Evolutionary conservation across 208 protist genomes (phyloP).

Genomic region (Leishmania martiniquensis): DNA sequence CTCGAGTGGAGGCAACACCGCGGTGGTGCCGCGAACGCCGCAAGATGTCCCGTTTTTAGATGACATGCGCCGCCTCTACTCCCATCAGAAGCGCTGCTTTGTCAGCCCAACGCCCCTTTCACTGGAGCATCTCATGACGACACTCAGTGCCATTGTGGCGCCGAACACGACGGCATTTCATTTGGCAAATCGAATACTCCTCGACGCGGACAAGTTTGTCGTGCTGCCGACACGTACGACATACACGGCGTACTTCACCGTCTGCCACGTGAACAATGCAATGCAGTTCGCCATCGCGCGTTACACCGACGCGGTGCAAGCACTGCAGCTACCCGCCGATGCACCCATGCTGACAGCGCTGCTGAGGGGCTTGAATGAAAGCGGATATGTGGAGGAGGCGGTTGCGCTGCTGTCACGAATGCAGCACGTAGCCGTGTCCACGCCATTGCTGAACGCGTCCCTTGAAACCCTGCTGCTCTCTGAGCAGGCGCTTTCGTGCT

Average conservation of each 20-base stretch:
- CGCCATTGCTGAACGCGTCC: constrained; percentile 76
- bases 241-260: constrained; percentile 79
- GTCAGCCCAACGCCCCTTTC: constrained; percentile 67
- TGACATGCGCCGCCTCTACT: constrained; percentile 78
- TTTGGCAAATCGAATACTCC: constrained; percentile 69
- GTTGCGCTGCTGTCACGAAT: constrained; percentile 66
- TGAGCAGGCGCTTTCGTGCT: constrained; percentile 66
- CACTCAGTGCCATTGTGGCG: constrained; percentile 40
- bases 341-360: constrained; percentile 76
- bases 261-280: constrained; percentile 75
- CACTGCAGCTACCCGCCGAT: constrained; percentile 72
- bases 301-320: constrained; percentile 62
- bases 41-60: constrained; percentile 63
- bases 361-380: constrained; percentile 76
- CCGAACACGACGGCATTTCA: constrained; percentile 57
- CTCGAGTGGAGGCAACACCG: not conserved
- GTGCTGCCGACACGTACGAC: constrained; percentile 82
- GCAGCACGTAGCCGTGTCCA: constrained; percentile 70
- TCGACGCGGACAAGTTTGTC: constrained; percentile 82
- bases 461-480: constrained; percentile 84
- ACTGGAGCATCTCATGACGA: constrained; percentile 81
- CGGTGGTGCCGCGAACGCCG: constrained; percentile 10
- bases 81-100: constrained; percentile 62
- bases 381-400: constrained; percentile 82
- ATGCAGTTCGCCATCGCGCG: constrained; percentile 77